A percentile compares a stretch with the other conserved stretches of the same genome.
Evolutionary conservation across 768 basidiomycete genomes (phyloP).

Genomic region (Baorangia bicolor): DNA sequence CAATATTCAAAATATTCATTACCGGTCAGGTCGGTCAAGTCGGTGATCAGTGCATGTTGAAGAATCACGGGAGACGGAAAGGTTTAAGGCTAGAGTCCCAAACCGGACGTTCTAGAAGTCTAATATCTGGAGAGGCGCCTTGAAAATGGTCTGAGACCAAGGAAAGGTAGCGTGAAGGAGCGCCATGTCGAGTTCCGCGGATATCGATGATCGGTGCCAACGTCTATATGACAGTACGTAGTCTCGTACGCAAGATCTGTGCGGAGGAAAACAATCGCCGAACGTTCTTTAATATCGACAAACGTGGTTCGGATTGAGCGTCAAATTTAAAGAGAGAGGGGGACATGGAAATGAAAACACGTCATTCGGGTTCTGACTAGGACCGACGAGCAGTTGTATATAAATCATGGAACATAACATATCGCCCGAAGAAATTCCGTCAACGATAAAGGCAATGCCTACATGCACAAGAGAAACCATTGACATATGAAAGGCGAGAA

Average conservation of each 20-base stretch:
- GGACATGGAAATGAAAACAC: neutral
- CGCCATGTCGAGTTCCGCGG: no score
- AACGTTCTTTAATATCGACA: slow-evolving; percentile 1
- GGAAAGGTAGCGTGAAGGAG: no score
- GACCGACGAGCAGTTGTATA: neutral
- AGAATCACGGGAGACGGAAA: no score
- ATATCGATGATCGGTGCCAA: no score
- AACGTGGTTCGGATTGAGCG: neutral
- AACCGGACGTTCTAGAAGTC: no score
- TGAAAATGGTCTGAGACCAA: no score
- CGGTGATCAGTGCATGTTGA: no score
- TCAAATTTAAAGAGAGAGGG: neutral
- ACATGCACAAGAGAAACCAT: neutral
- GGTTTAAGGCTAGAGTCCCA: no score
- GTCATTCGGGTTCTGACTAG: neutral
- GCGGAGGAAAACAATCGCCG: no score
- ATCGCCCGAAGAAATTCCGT: neutral
- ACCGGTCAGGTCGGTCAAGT: neutral
- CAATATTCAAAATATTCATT: neutral
- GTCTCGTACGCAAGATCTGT: no score
- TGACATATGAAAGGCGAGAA: neutral
- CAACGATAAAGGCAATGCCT: neutral
- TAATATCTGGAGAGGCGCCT: no score
- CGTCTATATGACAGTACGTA: no score
- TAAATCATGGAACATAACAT: neutral